Evolutionary conservation across 305 asterid species (phyloP).

Genomic region (Fraxinus nigra): DNA sequence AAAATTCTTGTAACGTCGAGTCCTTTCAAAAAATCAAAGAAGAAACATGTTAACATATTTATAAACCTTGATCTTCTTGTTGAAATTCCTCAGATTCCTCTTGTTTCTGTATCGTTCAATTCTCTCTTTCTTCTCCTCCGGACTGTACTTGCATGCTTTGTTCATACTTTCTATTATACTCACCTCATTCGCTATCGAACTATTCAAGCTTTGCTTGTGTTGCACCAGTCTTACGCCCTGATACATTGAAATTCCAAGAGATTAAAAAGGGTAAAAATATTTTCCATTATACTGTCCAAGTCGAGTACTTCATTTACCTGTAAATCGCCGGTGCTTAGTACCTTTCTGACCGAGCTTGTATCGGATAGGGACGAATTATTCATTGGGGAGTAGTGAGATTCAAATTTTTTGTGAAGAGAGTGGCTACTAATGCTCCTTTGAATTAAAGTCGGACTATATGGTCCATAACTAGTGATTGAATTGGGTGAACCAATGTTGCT

Average conservation of each 20-base stretch:
- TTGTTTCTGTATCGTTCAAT: conserved; percentile 84
- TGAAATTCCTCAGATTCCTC: conserved; percentile 81
- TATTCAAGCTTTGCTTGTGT: conserved; percentile 37
- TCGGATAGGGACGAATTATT: conserved; percentile 42
- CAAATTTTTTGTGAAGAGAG: conserved; percentile 49
- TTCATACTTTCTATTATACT: conserved; percentile 80
- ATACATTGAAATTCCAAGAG: not conserved
- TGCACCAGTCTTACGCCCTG: conserved; percentile 43
- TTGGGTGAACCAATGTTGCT: conserved; percentile 68
- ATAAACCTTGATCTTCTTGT: conserved; percentile 83
- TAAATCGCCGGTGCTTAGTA: conserved; percentile 61
- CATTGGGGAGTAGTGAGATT: conserved; percentile 33
- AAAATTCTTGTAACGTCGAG: not conserved
- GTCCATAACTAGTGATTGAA: conserved; percentile 36
- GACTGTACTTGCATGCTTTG: conserved; percentile 74
- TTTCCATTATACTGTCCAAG: not conserved
- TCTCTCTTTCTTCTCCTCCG: conserved; percentile 78
- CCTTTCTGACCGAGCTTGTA: conserved; percentile 50
- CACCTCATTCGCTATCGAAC: conserved; percentile 55
- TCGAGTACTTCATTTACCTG: conserved; percentile 33
- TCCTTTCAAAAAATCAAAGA: not conserved
- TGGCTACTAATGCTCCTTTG: conserved; percentile 66
- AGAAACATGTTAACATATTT: not conserved
- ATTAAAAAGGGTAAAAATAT: not conserved
- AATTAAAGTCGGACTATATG: conserved; percentile 37